Conservation (phyloP, 2,329 filamentous ascomycete genomes). For the Exophiala alcalophila region DNA sequence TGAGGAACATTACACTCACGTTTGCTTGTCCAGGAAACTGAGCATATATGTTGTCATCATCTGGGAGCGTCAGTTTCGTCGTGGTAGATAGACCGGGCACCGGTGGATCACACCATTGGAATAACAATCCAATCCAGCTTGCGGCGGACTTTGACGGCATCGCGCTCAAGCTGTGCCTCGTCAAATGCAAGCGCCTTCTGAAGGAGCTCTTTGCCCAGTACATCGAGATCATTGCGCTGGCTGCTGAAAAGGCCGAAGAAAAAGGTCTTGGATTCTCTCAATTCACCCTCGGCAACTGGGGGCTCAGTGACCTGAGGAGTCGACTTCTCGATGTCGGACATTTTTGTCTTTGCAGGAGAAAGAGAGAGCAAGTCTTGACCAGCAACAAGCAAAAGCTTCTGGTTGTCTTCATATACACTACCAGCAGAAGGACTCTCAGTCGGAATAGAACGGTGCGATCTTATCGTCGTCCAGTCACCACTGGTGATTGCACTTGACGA, state of each 20-base stretch:
- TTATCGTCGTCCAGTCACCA: no score
- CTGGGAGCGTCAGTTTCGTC: slow-evolving; percentile 20
- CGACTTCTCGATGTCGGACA: slow-evolving; percentile 19
- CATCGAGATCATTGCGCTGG: slow-evolving; percentile 30
- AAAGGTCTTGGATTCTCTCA: slow-evolving; percentile 18
- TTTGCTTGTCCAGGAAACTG: slow-evolving; percentile 35
- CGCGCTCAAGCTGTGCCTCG: slow-evolving; percentile 35
- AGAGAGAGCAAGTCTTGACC: not conserved
- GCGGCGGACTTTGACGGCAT: slow-evolving; percentile 35
- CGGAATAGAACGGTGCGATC: no score
- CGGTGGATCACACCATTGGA: slow-evolving; percentile 35
- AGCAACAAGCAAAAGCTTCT: no score
- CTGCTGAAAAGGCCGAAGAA: slow-evolving; percentile 40
- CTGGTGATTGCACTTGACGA: no score
- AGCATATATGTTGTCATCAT: slow-evolving; percentile 41
- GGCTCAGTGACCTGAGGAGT: slow-evolving; percentile 9
- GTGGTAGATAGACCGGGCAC: not conserved
- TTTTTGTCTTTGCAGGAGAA: slow-evolving; percentile 3
- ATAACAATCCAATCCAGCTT: slow-evolving; percentile 41
- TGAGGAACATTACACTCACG: slow-evolving; percentile 25
- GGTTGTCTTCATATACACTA: no score
- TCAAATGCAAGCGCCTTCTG: slow-evolving; percentile 38
- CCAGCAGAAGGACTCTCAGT: no score
- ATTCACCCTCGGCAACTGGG: not conserved
- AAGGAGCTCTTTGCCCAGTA: slow-evolving; percentile 30